Evolutionary conservation across 2,329 filamentous ascomycete species (phyloP).

Genomic region (Ilyonectria sp.): DNA sequence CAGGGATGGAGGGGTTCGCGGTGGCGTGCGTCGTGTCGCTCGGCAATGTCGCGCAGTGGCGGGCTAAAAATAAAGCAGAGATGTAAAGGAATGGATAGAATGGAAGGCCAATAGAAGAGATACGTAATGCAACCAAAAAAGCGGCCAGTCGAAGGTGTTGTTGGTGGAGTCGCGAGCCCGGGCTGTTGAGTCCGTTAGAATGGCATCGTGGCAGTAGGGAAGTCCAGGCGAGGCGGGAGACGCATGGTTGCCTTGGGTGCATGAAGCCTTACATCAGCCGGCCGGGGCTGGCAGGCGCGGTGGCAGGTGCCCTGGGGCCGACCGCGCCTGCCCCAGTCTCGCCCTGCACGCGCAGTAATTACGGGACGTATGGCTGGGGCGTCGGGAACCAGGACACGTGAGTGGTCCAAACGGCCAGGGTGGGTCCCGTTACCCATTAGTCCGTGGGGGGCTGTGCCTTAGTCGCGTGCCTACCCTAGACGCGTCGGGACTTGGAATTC

Average conservation of each 20-base stretch:
- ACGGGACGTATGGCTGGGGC: slow-evolving; percentile 30
- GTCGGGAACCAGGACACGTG: slow-evolving; percentile 10
- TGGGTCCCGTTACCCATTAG: slow-evolving; percentile 27
- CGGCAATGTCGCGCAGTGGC: slow-evolving; percentile 48
- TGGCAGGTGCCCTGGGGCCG: neutral
- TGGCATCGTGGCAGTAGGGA: slow-evolving; percentile 45
- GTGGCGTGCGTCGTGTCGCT: slow-evolving; percentile 48
- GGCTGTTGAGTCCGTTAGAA: slow-evolving; percentile 31
- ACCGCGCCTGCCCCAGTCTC: slow-evolving; percentile 2
- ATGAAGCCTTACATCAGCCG: slow-evolving; percentile 37
- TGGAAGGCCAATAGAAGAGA: slow-evolving; percentile 29
- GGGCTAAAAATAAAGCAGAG: slow-evolving; percentile 26
- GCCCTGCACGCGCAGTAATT: slow-evolving; percentile 9
- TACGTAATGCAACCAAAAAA: slow-evolving; percentile 21
- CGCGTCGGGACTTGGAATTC: neutral
- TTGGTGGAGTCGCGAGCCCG: slow-evolving; percentile 19
- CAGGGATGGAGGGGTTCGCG: slow-evolving; percentile 50
- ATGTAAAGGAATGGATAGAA: slow-evolving; percentile 39
- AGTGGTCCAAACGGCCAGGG: slow-evolving; percentile 16
- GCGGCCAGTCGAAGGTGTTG: slow-evolving; percentile 19
- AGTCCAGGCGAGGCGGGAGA: slow-evolving; percentile 42
- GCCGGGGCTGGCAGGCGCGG: slow-evolving; percentile 15
- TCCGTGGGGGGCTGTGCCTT: slow-evolving; percentile 38
- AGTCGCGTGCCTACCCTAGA: slow-evolving; percentile 34
- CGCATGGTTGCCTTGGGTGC: slow-evolving; percentile 27